Evolutionary conservation across 768 basidiomycete genomes (phyloP).

Genomic region (Pholiota molesta): DNA sequence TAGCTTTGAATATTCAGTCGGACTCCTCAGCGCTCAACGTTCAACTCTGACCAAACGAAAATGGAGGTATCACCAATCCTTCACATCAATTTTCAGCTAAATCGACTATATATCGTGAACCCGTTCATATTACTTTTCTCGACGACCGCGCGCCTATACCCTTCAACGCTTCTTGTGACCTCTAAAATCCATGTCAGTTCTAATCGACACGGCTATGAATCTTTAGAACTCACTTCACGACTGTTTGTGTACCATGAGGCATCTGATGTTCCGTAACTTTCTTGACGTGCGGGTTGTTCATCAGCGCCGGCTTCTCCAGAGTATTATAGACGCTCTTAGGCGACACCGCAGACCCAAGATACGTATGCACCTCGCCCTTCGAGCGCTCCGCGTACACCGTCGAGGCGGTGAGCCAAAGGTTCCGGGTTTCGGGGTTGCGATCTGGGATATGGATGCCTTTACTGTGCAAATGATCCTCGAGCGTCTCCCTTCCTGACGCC

Average conservation of each 20-base stretch:
- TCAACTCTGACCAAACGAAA: no score
- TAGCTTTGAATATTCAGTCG: no score
- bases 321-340: background rate
- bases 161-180: background rate
- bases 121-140: no score
- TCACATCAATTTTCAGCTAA: no score
- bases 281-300: background rate
- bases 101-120: no score
- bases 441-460: background rate
- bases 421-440: background rate
- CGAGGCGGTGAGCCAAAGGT: background rate
- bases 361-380: background rate
- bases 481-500: background rate
- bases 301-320: background rate
- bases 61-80: no score
- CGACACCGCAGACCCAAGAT: background rate
- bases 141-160: no score
- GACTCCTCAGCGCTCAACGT: no score
- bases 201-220: background rate
- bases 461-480: background rate
- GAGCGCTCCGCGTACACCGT: background rate
- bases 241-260: background rate
- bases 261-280: background rate
- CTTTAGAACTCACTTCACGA: background rate
- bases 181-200: background rate